Evolutionary conservation across 1,139 yeast genomes (phyloP).

Genomic region (Candida sanyaensis): DNA sequence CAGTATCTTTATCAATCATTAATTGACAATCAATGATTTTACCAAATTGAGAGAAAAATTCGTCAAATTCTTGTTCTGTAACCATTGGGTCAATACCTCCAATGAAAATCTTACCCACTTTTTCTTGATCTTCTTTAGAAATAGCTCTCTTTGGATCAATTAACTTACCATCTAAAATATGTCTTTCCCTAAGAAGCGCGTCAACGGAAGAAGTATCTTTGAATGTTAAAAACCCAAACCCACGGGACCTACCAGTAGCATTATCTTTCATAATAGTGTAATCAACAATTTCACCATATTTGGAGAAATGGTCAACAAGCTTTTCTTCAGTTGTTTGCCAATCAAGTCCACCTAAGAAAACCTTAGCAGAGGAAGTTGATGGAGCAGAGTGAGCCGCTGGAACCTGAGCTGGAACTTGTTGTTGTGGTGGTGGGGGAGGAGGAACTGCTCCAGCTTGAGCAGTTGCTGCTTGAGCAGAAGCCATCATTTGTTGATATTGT

Average conservation of each 20-base stretch:
- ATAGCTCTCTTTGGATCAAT: slow-evolving; percentile 98
- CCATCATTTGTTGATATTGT: slow-evolving; percentile 15
- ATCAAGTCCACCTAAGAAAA: slow-evolving; percentile 82
- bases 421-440: slow-evolving; percentile 5
- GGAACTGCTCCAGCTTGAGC: slow-evolving; percentile 11
- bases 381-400: slow-evolving; percentile 16
- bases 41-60: slow-evolving; percentile 88
- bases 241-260: slow-evolving; percentile 90
- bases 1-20: slow-evolving; percentile 97
- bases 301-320: slow-evolving; percentile 76
- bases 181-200: slow-evolving; percentile 84
- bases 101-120: slow-evolving; percentile 95
- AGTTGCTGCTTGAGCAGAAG: slow-evolving; percentile 12
- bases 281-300: slow-evolving; percentile 89
- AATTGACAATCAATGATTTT: slow-evolving; percentile 94
- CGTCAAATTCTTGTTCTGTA: slow-evolving; percentile 87
- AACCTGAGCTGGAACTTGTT: slow-evolving; percentile 4
- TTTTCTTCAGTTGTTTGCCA: slow-evolving; percentile 97
- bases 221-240: slow-evolving; percentile 94
- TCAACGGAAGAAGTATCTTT: slow-evolving; percentile 81
- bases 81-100: slow-evolving; percentile 98
- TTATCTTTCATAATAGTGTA: slow-evolving; percentile 94
- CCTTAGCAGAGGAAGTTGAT: slow-evolving; percentile 15
- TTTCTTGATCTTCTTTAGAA: slow-evolving; percentile 97
- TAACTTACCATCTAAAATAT: slow-evolving; percentile 91